These are phyloP conservation scores for Penicillium canescens DNA, from an alignment of 495 filamentous ascomycete genomes.

Conservation along the genomic window DNA sequence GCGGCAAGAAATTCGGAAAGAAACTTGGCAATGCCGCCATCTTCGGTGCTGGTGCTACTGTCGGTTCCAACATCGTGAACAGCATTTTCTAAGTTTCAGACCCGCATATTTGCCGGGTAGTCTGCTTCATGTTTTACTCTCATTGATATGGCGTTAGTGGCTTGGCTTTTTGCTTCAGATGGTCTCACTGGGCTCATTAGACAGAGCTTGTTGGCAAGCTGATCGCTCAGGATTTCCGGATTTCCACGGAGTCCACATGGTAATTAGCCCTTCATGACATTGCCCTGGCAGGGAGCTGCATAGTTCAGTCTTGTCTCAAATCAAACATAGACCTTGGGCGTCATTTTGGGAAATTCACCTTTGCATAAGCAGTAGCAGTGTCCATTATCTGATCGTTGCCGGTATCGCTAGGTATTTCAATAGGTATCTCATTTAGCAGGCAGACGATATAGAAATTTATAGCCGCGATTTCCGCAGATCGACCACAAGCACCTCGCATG, in stretches of 20 bases:
- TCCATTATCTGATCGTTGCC: no score
- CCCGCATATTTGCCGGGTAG: neutral
- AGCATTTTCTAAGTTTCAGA: conserved; percentile 71
- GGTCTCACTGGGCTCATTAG: conserved; percentile 1
- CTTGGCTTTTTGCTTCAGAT: conserved; percentile 14
- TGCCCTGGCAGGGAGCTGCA: neutral
- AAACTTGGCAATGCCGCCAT: conserved; percentile 62
- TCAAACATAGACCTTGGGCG: no score
- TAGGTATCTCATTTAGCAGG: no score
- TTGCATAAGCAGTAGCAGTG: no score
- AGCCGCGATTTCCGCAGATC: no score
- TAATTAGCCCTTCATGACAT: neutral
- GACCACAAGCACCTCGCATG: no score
- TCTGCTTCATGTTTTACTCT: conserved; percentile 1
- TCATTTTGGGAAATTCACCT: no score
- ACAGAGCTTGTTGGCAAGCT: neutral
- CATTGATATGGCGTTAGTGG: conserved; percentile 15
- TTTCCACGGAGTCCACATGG: neutral
- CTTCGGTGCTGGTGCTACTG: conserved; percentile 84
- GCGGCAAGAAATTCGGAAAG: conserved; percentile 59
- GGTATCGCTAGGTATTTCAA: no score
- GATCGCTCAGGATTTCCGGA: neutral
- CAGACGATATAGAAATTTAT: no score
- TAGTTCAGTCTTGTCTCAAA: no score
- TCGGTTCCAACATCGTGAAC: conserved; percentile 91